Percentiles rank a stretch among this genome's conserved stretches.
phyloP scores from a whole-genome alignment of 108 stramenopile genomes.

The Discostella stelligeroides region DNA sequence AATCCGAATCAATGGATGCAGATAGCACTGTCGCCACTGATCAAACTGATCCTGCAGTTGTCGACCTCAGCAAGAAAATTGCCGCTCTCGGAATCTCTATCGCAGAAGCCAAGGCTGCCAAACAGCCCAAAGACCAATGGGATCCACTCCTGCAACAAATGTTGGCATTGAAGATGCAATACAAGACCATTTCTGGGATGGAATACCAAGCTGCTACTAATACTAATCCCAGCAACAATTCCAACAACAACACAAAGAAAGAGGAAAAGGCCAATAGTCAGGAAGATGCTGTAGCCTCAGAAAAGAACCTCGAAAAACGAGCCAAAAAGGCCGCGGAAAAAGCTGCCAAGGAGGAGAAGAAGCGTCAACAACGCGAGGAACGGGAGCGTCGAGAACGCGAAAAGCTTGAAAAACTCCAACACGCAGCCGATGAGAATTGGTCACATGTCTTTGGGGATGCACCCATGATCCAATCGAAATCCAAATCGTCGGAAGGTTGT shows the following conservation, averaged over 20 bases:
- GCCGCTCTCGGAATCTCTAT: slow-evolving; percentile 71
- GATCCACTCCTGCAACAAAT: slow-evolving; percentile 72
- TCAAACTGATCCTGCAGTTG: slow-evolving; percentile 37
- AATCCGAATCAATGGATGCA: not conserved
- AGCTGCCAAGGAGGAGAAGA: slow-evolving; percentile 88
- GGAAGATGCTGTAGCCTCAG: slow-evolving; percentile 71
- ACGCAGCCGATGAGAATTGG: slow-evolving; percentile 74
- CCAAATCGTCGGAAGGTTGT: slow-evolving; percentile 47
- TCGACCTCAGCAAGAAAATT: slow-evolving; percentile 59
- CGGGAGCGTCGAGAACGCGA: slow-evolving; percentile 79
- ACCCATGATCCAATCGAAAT: slow-evolving; percentile 77
- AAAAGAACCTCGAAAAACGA: slow-evolving; percentile 82
- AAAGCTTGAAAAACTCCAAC: slow-evolving; percentile 78
- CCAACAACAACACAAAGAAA: slow-evolving; percentile 44
- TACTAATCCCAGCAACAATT: no score
- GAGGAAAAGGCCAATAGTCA: slow-evolving; percentile 44
- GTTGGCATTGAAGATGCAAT: slow-evolving; percentile 72
- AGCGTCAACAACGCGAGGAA: slow-evolving; percentile 78
- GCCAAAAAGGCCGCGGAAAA: slow-evolving; percentile 83
- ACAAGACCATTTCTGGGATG: slow-evolving; percentile 70
- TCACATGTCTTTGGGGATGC: slow-evolving; percentile 84
- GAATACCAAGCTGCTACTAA: slow-evolving; percentile 68
- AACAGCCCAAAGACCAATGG: slow-evolving; percentile 83
- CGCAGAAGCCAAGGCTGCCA: slow-evolving; percentile 70
- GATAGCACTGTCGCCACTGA: not conserved